These are phyloP conservation scores for Phylloporus scabripes DNA, from an alignment of 768 basidiomycete species.

Conservation along the genomic window DNA sequence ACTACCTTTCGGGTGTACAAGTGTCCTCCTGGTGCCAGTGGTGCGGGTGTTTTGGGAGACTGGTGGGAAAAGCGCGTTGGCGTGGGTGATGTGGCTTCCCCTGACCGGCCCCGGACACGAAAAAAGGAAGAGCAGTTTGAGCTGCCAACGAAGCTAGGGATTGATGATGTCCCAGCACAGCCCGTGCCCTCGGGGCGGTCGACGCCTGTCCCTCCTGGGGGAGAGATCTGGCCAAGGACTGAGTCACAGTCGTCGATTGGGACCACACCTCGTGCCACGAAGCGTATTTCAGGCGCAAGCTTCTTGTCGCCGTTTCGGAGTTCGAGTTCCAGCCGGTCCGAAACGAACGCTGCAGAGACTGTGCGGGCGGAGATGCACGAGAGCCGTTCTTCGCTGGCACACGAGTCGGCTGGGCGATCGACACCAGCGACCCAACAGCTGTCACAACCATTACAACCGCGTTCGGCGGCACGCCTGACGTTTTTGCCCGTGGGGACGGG, in stretches of 20 bases:
- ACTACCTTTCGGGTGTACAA: conserved; percentile 81
- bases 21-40: conserved; percentile 38
- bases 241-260: conserved; percentile 24
- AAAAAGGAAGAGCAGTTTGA: conserved; percentile 25
- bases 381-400: conserved; percentile 19
- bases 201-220: conserved; percentile 4
- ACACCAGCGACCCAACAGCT: conserved; percentile 12
- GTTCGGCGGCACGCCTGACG: conserved; percentile 17
- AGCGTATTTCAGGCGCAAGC: conserved; percentile 26
- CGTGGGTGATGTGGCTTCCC: conserved; percentile 51
- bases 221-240: conserved; percentile 10
- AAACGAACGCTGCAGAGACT: conserved; percentile 9
- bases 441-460: conserved; percentile 12
- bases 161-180: conserved; percentile 7
- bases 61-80: conserved; percentile 81
- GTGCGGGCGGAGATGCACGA: conserved; percentile 20
- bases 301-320: conserved; percentile 26
- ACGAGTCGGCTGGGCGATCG: conserved; percentile 9
- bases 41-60: conserved; percentile 52
- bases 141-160: conserved; percentile 21
- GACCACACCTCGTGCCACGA: conserved; percentile 15
- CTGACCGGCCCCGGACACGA: conserved; percentile 23
- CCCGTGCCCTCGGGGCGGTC: conserved; percentile 1
- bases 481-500: conserved; percentile 19
- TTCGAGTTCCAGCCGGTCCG: conserved; percentile 8